These are phyloP conservation scores for Spiromastix sp. DNA, from an alignment of 2,329 filamentous ascomycete genomes.

Conservation along the genomic window DNA sequence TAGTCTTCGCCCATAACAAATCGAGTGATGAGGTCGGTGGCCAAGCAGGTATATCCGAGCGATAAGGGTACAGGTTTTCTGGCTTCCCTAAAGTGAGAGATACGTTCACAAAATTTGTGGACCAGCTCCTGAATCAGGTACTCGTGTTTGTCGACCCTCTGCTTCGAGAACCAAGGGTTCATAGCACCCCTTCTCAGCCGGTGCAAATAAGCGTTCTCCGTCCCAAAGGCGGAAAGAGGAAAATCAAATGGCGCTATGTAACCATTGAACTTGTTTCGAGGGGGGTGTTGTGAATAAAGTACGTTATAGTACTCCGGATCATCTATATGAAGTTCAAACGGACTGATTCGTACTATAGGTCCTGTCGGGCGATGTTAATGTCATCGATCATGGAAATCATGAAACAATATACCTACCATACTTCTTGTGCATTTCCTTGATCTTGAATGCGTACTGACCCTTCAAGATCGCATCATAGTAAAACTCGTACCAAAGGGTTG, in stretches of 20 bases:
- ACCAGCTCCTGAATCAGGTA: slow-evolving; percentile 13
- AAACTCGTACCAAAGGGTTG: slow-evolving; percentile 18
- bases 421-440: slow-evolving; percentile 21
- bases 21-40: slow-evolving; percentile 37
- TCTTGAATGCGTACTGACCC: slow-evolving; percentile 21
- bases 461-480: slow-evolving; percentile 17
- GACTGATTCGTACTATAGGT: slow-evolving; percentile 17
- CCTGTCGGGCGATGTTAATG: slow-evolving; percentile 6
- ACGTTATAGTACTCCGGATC: slow-evolving; percentile 14
- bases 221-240: slow-evolving; percentile 21
- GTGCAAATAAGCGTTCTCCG: slow-evolving; percentile 16
- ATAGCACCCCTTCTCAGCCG: slow-evolving; percentile 17
- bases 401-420: slow-evolving; percentile 15
- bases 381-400: neutral
- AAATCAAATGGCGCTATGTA: slow-evolving; percentile 17
- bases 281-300: slow-evolving; percentile 14
- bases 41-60: slow-evolving; percentile 15
- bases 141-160: slow-evolving; percentile 12
- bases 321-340: slow-evolving; percentile 16
- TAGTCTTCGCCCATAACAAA: slow-evolving; percentile 26
- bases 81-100: slow-evolving; percentile 6
- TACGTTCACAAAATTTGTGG: slow-evolving; percentile 10
- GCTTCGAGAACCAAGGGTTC: slow-evolving; percentile 18
- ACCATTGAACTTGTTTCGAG: slow-evolving; percentile 14
- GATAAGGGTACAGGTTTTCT: slow-evolving; percentile 8